phyloP scores from a whole-genome alignment of 2,329 filamentous ascomycete genomes.

The Trichoderma koningiopsis region DNA sequence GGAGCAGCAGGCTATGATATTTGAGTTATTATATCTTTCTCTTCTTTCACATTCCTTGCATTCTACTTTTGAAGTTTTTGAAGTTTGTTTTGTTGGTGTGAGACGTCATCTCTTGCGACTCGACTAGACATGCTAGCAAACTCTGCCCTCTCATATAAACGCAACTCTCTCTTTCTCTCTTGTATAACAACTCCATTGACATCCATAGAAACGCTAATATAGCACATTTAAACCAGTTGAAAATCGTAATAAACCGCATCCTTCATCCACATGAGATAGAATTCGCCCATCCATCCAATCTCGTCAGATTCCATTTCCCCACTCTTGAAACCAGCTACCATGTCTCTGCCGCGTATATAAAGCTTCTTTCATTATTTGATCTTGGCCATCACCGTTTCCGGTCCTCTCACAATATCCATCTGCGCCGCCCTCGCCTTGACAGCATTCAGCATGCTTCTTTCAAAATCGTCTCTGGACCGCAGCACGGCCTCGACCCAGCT shows the following conservation, averaged over 20 bases:
- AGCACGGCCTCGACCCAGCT: slow-evolving; percentile 94
- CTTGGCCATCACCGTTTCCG: slow-evolving; percentile 93
- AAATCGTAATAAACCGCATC: slow-evolving; percentile 8
- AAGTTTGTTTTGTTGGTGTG: background rate
- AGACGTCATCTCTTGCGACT: slow-evolving; percentile 4
- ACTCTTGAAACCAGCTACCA: background rate
- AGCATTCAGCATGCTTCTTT: slow-evolving; percentile 81
- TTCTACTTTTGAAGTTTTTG: background rate
- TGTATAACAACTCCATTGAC: slow-evolving; percentile 15
- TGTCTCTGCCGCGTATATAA: background rate
- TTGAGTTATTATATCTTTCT: background rate
- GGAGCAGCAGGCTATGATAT: background rate
- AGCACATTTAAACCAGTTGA: slow-evolving; percentile 18
- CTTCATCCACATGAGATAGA: background rate
- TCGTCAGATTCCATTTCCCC: background rate
- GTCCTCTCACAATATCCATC: slow-evolving; percentile 75
- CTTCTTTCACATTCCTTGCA: background rate
- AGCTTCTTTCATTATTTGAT: slow-evolving; percentile 60
- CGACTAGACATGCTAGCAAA: slow-evolving; percentile 6
- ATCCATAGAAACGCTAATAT: slow-evolving; percentile 25
- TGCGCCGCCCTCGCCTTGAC: slow-evolving; percentile 89
- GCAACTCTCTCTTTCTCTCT: background rate
- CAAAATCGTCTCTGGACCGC: slow-evolving; percentile 87
- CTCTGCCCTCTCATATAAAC: background rate
- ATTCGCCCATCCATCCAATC: background rate